Percentiles rank a stretch among this genome's conserved stretches.
phyloP scores from a whole-genome alignment of 1,139 yeast species.

The Groenewaldozyma auringiensis region DNA sequence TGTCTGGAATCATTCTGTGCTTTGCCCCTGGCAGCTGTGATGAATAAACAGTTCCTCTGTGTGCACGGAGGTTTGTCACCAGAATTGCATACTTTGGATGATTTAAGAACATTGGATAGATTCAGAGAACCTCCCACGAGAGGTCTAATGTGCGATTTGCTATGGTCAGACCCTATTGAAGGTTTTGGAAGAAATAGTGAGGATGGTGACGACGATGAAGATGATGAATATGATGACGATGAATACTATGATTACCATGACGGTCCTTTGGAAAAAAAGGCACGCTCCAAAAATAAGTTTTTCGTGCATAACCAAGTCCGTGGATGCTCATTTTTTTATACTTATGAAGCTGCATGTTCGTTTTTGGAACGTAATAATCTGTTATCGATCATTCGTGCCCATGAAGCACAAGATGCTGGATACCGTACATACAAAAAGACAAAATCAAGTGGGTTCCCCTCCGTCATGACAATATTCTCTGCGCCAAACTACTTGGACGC shows the following conservation, averaged over 20 bases:
- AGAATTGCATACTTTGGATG: conserved; percentile 63
- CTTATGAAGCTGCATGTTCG: conserved; percentile 76
- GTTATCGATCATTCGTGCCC: conserved; percentile 83
- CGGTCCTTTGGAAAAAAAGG: conserved; percentile 29
- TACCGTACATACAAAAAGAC: conserved; percentile 90
- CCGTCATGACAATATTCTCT: conserved; percentile 82
- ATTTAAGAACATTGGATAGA: conserved; percentile 61
- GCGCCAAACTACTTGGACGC: conserved; percentile 95
- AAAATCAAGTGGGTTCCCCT: conserved; percentile 83
- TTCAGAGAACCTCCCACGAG: conserved; percentile 91
- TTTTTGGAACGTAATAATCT: conserved; percentile 76
- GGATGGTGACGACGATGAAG: background rate
- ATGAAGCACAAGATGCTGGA: conserved; percentile 97
- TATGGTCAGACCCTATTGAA: conserved; percentile 95
- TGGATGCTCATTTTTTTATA: conserved; percentile 88
- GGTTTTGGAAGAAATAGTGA: conserved; percentile 50
- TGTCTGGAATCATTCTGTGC: conserved; percentile 78
- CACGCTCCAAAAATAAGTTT: conserved; percentile 42
- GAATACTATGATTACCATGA: background rate
- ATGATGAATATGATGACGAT: background rate
- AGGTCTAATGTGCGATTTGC: conserved; percentile 89
- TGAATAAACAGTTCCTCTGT: conserved; percentile 93
- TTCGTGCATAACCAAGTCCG: conserved; percentile 69
- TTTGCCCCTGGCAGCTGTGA: conserved; percentile 84
- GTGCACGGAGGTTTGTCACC: conserved; percentile 98